Conservation (phyloP, 352 stramenopile species). For the Pythium rhizo-oryzae region DNA sequence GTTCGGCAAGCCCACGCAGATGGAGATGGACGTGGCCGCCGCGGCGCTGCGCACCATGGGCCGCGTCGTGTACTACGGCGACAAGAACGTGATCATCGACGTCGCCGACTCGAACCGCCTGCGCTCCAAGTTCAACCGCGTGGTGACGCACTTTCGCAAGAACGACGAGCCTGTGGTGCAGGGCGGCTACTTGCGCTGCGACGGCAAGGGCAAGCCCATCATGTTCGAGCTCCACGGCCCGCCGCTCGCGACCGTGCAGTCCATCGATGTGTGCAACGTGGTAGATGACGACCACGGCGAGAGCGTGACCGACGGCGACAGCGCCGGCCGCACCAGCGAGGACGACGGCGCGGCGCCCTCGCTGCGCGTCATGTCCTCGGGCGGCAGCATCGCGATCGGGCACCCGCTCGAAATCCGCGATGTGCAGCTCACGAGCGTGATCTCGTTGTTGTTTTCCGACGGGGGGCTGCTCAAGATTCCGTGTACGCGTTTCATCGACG, state of each 20-base stretch:
- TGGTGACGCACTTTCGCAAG: conserved; percentile 83
- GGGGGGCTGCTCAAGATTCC: conserved; percentile 50
- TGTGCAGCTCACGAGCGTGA: conserved; percentile 45
- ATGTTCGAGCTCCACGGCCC: conserved; percentile 72
- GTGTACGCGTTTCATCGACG: conserved; percentile 48
- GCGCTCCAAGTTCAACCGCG: conserved; percentile 82
- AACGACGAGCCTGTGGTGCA: conserved; percentile 56
- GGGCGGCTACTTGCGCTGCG: conserved; percentile 73
- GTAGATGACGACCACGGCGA: conserved; percentile 6
- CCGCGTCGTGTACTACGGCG: conserved; percentile 79
- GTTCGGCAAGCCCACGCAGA: conserved; percentile 62
- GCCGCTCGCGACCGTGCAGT: conserved; percentile 50
- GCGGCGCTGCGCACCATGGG: conserved; percentile 59
- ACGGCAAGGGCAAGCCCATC: conserved; percentile 74
- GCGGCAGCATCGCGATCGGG: conserved; percentile 42
- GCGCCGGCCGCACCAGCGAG: conserved; percentile 9
- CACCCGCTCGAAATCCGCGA: conserved; percentile 43
- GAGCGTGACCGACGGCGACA: conserved; percentile 14
- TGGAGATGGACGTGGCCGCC: conserved; percentile 52
- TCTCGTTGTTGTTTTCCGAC: conserved; percentile 66
- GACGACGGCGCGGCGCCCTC: conserved; percentile 2
- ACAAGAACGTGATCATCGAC: conserved; percentile 78
- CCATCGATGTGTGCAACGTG: conserved; percentile 49
- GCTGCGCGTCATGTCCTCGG: conserved; percentile 23
- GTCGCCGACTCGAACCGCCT: conserved; percentile 82